Percentiles rank a stretch among this genome's conserved stretches.
phyloP scores from a whole-genome alignment of 495 filamentous ascomycete genomes.

The Trichoderma asperelloides region DNA sequence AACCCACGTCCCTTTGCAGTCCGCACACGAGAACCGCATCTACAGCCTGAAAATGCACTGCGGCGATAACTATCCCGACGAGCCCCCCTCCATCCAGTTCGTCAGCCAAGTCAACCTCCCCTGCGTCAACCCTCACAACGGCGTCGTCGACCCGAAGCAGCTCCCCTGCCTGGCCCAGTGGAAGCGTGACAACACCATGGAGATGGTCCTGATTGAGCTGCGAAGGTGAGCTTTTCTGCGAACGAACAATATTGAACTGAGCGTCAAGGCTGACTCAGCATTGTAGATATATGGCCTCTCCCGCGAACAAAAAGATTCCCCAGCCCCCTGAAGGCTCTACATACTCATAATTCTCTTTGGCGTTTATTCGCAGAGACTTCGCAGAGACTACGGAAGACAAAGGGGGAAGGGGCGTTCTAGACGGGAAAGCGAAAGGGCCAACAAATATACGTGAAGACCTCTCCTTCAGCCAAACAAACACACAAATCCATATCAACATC shows the following conservation, averaged over 20 bases:
- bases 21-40: conserved; percentile 94
- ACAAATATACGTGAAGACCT: background rate
- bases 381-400: background rate
- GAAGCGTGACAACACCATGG: conserved; percentile 86
- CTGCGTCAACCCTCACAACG: conserved; percentile 71
- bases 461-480: background rate
- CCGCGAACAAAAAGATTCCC: conserved; percentile 86
- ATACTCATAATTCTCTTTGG: conserved; percentile 32
- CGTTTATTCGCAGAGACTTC: too few species aligned
- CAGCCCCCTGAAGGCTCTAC: conserved; percentile 86
- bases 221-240: conserved; percentile 20
- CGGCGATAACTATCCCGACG: conserved; percentile 78
- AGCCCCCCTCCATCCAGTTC: conserved; percentile 82
- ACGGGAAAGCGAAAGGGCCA: background rate
- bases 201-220: conserved; percentile 85
- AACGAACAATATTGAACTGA: background rate
- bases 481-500: background rate
- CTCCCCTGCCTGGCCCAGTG: conserved; percentile 78
- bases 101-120: conserved; percentile 90
- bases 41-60: conserved; percentile 98
- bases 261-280: conserved; percentile 17
- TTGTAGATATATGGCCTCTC: conserved; percentile 84
- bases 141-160: conserved; percentile 76
- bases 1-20: conserved; percentile 39
- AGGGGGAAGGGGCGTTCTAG: background rate